These are phyloP conservation scores for Lactarius indigo DNA, from an alignment of 768 basidiomycete species.

Conservation along the genomic window DNA sequence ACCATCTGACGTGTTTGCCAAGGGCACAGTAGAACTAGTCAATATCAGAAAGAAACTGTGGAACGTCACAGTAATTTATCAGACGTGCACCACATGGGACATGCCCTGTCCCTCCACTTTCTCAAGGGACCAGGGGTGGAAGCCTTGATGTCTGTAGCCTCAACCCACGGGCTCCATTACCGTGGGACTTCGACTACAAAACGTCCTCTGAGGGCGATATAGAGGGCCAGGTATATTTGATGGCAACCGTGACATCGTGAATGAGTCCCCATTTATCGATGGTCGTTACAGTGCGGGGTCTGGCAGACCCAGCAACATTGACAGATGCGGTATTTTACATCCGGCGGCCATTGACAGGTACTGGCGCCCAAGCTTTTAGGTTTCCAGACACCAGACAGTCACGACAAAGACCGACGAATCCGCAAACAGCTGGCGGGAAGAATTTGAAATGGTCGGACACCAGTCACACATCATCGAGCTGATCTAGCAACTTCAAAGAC, in stretches of 20 bases:
- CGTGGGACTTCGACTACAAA: not conserved
- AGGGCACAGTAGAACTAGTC: not conserved
- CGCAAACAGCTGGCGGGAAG: not conserved
- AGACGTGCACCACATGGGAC: not conserved
- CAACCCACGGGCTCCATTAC: not conserved
- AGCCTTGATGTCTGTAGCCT: not conserved
- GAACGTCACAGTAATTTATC: too few species aligned
- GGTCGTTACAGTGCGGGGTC: not conserved
- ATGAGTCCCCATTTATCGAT: not conserved
- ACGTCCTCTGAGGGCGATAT: not conserved
- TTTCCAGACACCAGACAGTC: not conserved
- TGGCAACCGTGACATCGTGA: not conserved
- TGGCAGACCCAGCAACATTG: not conserved
- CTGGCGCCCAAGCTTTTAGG: not conserved
- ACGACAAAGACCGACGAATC: not conserved
- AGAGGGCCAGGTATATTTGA: not conserved
- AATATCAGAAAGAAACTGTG: too few species aligned
- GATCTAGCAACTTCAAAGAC: not conserved
- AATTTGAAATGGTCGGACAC: not conserved
- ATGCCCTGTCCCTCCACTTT: not conserved
- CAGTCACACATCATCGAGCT: not conserved
- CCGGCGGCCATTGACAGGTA: not conserved
- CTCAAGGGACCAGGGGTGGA: not conserved
- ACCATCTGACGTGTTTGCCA: not conserved
- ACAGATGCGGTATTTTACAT: not conserved